Base-by-base conservation (phyloP, 2,329 filamentous ascomycete species). In the Corynespora cassiicola region DNA sequence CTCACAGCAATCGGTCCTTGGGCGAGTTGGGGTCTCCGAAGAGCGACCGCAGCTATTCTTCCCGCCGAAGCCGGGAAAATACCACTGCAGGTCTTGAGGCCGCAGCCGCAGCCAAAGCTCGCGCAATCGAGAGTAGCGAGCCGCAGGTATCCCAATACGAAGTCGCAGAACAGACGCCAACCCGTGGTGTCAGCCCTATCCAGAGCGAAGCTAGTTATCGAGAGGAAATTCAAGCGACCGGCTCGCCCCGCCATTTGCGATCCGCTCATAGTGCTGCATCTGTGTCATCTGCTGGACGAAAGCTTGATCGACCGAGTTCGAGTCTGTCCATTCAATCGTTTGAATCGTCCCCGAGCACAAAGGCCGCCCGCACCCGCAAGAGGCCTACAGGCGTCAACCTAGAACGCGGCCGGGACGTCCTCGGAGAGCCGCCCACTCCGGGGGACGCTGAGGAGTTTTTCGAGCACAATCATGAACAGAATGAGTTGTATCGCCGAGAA, bases 181-280 rank as follows among this genome's bases (percentile, higher is more conserved):
- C 79, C 26, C 85, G 88, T 26, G 86, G 84, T 8, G 71, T 95
- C 31, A 96, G 91, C 61, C 92, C 92, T 0, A 91, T 95, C 43
- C 91, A 94, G 53, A 96, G 91, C 56, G 88, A 96, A 11, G 92
- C 90, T 8, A 94, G 91, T 47, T 92, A 90, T 57, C 53, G 52
- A 18, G 61, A 65, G 14, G 61, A 58, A 15, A 38, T 47, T 5
- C 41, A 49, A 5, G 36, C 31, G 10, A 53, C 50, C 16, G 56
- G 53, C 10, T 66, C 61, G 18, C 36, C 84, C 76, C 55, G 71
- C 73, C 18, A 53, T 33, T 48, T 66, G 18, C 76, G 80, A 79
- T 54, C 80, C 33, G 42, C 66, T 48, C 52, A 65, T 19, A 70
- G 66, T 45, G 57, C 47, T 12, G 60, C 56, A 12, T 81, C 78